Evolutionary conservation across 169 alveolate genomes (phyloP), one percentile per base, ranked within the genome.

Genomic region (Plasmodium vinckei): DNA sequence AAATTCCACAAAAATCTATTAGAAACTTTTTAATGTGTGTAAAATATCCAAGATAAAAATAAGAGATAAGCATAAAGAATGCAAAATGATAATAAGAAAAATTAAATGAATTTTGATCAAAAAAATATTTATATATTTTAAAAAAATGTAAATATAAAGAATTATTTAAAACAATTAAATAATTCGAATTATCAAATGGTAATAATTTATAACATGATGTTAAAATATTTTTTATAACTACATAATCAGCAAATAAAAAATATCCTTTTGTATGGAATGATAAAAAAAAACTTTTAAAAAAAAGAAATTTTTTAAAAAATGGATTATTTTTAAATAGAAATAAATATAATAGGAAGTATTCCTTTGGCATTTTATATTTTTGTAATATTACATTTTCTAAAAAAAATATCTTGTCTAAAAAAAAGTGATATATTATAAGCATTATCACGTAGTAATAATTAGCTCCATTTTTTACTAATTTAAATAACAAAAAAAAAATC

Each of bases 31-130:
- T 54, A 6, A 39, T 25, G 33, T 39, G 23, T 25, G 61, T 61
- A 82, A 65, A 82, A 67, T 67, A 82, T 9, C 90, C 90, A 25
- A 82, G 25, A 56, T 82, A 82, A 53, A 82, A 82, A 67, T 65
- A 82, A 42, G 90, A 82, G 39, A 82, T 67, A 42, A 82, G 21
- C 77, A 82, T 68, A 82, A 82, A 82, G 65, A 82, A 82, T 33
- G 25, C 4, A 6, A 67, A 57, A 56, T 82, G 90, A 19, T 51
- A 68, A 19, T 67, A 47, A 6, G 46, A 82, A 53, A 67, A 9
- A 64, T 65, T 21, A 10, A 49, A 21, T 53, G 69, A 82, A 56
- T 42, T 51, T 1, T 51, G 9, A 54, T 44, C 59, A 54, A 67
- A 25, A 42, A 82, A 82, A 82, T 53, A 82, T 9, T 0, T 44